A percentile compares a stretch with the other conserved stretches of the same genome.
These are phyloP conservation scores for Beta lomatogona DNA, from an alignment of 179 eudicot genomes.

Conservation along the genomic window DNA sequence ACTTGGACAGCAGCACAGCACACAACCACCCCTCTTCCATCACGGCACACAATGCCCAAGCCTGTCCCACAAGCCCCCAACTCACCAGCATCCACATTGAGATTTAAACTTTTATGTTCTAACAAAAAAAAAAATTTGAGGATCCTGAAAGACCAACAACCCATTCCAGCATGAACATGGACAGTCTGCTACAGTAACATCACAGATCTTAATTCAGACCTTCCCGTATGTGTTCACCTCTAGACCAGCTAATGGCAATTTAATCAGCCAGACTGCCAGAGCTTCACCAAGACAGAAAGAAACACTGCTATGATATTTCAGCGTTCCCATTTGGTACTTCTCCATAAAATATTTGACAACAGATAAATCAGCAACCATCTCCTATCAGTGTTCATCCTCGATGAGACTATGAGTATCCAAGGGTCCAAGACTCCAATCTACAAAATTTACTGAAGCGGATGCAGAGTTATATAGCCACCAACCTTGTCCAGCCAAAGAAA, in stretches of 20 bases:
- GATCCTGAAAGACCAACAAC: background rate
- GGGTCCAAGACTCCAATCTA: background rate
- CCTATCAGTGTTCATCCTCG: background rate
- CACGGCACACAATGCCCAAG: no score
- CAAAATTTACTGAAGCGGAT: background rate
- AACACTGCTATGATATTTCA: background rate
- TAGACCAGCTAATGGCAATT: background rate
- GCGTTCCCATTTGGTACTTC: no score
- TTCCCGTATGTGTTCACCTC: background rate
- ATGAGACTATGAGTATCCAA: background rate
- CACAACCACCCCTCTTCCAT: no score
- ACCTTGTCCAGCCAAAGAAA: background rate
- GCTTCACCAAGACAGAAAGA: background rate
- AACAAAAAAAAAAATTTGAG: background rate
- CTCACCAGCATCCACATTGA: no score
- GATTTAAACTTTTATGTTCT: background rate
- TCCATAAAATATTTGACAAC: background rate
- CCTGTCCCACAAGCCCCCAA: no score
- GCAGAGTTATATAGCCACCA: background rate
- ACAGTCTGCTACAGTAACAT: background rate
- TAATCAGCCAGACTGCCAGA: background rate
- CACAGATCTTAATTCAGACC: background rate
- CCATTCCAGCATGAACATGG: background rate
- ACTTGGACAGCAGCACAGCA: no score
- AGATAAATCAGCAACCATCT: background rate